Conservation (phyloP, 768 basidiomycete genomes). For the Boletus sp. region DNA sequence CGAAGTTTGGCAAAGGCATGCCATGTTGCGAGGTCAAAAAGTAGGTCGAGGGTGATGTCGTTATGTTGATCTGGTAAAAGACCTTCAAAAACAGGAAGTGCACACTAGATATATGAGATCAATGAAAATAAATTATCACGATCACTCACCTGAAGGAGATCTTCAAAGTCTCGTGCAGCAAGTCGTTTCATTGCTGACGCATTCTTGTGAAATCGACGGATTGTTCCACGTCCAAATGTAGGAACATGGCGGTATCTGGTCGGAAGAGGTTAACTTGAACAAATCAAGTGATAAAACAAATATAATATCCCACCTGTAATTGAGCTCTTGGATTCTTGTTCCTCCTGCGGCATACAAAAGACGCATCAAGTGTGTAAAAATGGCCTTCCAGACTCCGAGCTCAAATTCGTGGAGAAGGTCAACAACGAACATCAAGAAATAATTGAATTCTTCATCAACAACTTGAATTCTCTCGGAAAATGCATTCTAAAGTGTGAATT, state of each 20-base stretch:
- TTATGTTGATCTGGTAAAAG: background rate
- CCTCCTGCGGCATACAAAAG: background rate
- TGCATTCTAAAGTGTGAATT: conserved; percentile 30
- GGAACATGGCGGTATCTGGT: no score
- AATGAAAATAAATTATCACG: no score
- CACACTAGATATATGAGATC: no score
- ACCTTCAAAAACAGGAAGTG: background rate
- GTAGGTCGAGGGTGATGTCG: background rate
- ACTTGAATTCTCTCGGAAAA: conserved; percentile 26
- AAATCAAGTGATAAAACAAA: no score
- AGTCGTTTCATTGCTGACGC: background rate
- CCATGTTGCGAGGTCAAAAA: background rate
- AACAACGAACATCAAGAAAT: conserved; percentile 10
- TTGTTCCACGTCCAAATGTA: background rate
- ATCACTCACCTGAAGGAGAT: background rate
- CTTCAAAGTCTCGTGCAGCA: background rate
- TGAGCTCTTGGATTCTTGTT: background rate
- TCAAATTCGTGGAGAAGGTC: conserved; percentile 1
- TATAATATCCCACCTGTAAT: background rate
- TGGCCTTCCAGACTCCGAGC: background rate
- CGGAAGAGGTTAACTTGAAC: no score
- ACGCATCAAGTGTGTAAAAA: background rate
- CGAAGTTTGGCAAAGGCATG: background rate
- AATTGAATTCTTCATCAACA: conserved; percentile 6
- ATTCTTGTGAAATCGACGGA: background rate